Evolutionary conservation across 2,329 filamentous ascomycete genomes (phyloP).

Genomic region (Helotiales sp.): DNA sequence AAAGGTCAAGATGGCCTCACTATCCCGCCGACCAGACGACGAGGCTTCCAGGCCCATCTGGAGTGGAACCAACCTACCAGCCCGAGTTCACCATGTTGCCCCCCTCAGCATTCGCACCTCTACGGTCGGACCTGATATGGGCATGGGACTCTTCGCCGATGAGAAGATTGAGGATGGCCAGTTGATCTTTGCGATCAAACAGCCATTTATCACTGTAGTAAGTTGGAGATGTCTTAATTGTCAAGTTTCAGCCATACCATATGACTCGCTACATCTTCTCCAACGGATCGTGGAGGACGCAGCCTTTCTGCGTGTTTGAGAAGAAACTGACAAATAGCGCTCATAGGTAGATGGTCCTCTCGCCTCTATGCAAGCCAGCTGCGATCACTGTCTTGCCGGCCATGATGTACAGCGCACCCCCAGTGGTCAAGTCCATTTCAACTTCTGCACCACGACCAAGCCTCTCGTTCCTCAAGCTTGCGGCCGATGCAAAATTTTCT

Average conservation of each 20-base stretch:
- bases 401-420: background rate
- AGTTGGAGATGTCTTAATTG: too few relatives aligned
- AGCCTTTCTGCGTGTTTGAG: background rate
- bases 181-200: background rate
- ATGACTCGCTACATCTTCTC: too few relatives aligned
- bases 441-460: background rate
- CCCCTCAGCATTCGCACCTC: background rate
- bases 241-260: too few relatives aligned
- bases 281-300: background rate
- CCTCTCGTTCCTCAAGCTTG: background rate
- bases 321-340: background rate
- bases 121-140: background rate
- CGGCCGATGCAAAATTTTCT: background rate
- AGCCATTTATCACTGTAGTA: background rate
- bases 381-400: background rate
- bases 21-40: background rate
- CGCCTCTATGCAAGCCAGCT: background rate
- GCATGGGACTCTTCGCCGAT: background rate
- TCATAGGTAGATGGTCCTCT: background rate
- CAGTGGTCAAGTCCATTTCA: background rate
- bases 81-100: background rate
- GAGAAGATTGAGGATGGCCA: background rate
- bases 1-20: background rate
- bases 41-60: background rate
- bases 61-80: background rate